phyloP scores from a whole-genome alignment of 306 rosid genomes.

The Datisca glomerata region DNA sequence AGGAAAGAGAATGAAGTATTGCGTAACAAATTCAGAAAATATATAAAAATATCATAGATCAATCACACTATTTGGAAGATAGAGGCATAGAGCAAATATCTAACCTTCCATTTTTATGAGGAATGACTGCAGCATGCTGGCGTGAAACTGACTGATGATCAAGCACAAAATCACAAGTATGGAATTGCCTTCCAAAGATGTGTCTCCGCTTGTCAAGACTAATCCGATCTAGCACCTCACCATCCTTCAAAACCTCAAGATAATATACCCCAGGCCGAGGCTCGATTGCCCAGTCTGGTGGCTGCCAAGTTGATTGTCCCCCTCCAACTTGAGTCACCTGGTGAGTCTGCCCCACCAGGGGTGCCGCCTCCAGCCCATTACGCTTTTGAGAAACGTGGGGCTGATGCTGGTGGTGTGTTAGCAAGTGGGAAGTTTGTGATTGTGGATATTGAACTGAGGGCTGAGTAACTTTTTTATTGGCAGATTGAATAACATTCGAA shows the following conservation, averaged over 20 bases:
- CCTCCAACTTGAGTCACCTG: conserved; percentile 71
- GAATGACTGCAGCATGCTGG: conserved; percentile 92
- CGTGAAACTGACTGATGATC: conserved; percentile 98
- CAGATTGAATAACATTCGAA: conserved; percentile 26
- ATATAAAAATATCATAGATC: too few species aligned
- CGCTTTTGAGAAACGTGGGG: conserved; percentile 25
- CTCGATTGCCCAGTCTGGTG: conserved; percentile 96
- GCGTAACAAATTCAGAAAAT: too few species aligned
- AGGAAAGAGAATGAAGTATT: too few species aligned
- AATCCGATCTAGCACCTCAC: conserved; percentile 64
- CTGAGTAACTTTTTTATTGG: conserved; percentile 26
- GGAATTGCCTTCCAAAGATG: conserved; percentile 80
- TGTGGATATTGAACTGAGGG: conserved; percentile 28
- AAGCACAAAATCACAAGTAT: conserved; percentile 77
- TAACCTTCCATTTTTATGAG: conserved; percentile 96
- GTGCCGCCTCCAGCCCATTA: conserved; percentile 47
- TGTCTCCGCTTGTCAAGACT: conserved; percentile 55
- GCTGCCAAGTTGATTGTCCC: conserved; percentile 88
- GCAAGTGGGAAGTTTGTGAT: conserved; percentile 15
- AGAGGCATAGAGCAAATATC: too few species aligned
- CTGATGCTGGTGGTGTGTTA: conserved; percentile 18
- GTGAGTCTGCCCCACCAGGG: conserved; percentile 48
- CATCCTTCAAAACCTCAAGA: conserved; percentile 83
- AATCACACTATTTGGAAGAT: too few species aligned
- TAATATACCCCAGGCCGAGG: conserved; percentile 79